These are phyloP conservation scores for Nakazawaea wyomingensis DNA, from an alignment of 805 yeast species.

Conservation along the genomic window DNA sequence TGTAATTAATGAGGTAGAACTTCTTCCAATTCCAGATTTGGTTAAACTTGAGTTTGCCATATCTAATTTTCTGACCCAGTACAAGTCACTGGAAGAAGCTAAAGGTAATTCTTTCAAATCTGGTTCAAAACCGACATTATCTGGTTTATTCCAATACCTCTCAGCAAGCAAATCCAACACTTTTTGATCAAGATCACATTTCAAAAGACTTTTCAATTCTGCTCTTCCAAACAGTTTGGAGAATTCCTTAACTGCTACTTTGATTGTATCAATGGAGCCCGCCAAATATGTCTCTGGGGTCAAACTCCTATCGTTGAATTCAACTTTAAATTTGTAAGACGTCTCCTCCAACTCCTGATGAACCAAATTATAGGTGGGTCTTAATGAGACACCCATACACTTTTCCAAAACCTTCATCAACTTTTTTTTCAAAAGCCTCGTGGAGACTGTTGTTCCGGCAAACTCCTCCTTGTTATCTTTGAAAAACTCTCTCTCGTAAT, in stretches of 20 bases:
- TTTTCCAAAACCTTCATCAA: constrained; percentile 82
- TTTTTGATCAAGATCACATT: constrained; percentile 83
- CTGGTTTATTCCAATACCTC: constrained; percentile 83
- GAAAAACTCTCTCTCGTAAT: constrained; percentile 61
- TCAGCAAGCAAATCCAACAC: constrained; percentile 84
- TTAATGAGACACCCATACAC: constrained; percentile 84
- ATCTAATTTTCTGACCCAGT: constrained; percentile 87
- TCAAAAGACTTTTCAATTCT: constrained; percentile 72
- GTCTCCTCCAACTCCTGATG: constrained; percentile 93
- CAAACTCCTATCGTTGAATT: constrained; percentile 88
- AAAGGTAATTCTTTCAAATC: constrained; percentile 50
- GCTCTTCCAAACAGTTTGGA: constrained; percentile 77
- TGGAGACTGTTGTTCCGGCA: constrained; percentile 65
- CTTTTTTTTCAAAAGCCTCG: constrained; percentile 68
- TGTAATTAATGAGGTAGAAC: constrained; percentile 78
- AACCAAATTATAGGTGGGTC: constrained; percentile 81
- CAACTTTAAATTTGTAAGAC: constrained; percentile 88
- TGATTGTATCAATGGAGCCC: constrained; percentile 82
- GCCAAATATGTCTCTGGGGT: constrained; percentile 95
- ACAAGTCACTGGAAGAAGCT: constrained; percentile 60
- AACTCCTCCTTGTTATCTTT: constrained; percentile 56
- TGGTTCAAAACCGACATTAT: constrained; percentile 35
- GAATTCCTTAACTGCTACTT: constrained; percentile 81
- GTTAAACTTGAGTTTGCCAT: constrained; percentile 79
- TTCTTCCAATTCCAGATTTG: constrained; percentile 89